Evolutionary conservation across 345 rosid species (phyloP).

Genomic region (Ceriops decandra): DNA sequence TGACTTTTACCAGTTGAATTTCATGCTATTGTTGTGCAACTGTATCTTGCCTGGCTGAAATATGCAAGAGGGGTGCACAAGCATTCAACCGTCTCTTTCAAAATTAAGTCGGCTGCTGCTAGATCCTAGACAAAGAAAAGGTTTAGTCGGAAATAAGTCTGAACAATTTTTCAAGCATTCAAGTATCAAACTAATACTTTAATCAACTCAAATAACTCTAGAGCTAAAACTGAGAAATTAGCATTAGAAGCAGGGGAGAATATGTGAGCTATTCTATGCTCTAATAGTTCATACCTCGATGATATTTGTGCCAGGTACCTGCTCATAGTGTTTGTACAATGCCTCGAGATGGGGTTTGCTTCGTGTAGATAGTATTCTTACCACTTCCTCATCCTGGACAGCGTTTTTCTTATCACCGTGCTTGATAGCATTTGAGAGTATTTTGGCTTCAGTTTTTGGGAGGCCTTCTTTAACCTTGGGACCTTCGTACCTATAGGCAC

Average conservation of each 20-base stretch:
- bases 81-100: conserved; percentile 56
- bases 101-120: conserved; percentile 26
- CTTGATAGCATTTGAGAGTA: conserved; percentile 37
- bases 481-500: conserved; percentile 95
- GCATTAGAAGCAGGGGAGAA: too few species aligned
- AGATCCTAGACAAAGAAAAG: conserved; percentile 46
- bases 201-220: neutral
- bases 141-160: neutral
- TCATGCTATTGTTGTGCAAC: neutral
- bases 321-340: conserved; percentile 45
- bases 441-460: conserved; percentile 64
- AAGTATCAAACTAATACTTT: neutral
- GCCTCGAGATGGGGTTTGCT: conserved; percentile 72
- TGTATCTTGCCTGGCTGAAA: conserved; percentile 57
- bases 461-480: conserved; percentile 45
- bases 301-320: conserved; percentile 44
- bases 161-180: neutral
- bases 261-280: too few species aligned
- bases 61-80: conserved; percentile 55
- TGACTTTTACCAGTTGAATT: neutral
- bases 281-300: conserved; percentile 36
- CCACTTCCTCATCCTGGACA: conserved; percentile 55
- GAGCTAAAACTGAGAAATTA: too few species aligned
- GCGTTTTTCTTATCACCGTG: conserved; percentile 33
- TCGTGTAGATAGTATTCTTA: conserved; percentile 70